Evolutionary conservation across 2,329 filamentous ascomycete species (phyloP).

Genomic region (Podosphaera fusca): DNA sequence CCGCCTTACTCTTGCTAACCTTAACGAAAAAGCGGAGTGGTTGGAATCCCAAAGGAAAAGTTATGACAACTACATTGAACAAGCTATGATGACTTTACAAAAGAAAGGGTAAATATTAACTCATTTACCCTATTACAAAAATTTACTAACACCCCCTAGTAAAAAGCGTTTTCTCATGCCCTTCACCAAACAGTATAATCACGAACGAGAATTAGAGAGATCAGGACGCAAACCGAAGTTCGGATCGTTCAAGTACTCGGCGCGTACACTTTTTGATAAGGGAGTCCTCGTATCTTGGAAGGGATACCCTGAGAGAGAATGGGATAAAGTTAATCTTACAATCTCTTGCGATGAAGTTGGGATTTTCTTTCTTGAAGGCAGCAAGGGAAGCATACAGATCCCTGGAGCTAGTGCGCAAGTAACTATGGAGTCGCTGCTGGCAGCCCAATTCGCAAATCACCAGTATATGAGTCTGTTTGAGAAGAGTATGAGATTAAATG

Average conservation of each 20-base stretch:
- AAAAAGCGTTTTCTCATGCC: conserved; percentile 87
- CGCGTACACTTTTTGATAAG: conserved; percentile 70
- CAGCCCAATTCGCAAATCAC: conserved; percentile 91
- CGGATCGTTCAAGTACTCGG: conserved; percentile 92
- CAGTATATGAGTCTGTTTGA: conserved; percentile 94
- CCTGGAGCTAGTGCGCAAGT: conserved; percentile 77
- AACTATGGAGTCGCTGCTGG: conserved; percentile 76
- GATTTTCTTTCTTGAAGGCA: conserved; percentile 79
- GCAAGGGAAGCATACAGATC: conserved; percentile 80
- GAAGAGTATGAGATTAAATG: conserved; percentile 65
- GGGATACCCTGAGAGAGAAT: conserved; percentile 61
- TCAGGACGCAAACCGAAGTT: conserved; percentile 90
- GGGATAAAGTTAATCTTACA: conserved; percentile 81
- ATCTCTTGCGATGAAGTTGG: conserved; percentile 88
- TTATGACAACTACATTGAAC: conserved; percentile 98
- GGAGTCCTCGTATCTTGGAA: conserved; percentile 85
- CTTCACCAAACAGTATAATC: conserved; percentile 97
- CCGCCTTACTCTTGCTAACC: conserved; percentile 46
- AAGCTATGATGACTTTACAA: conserved; percentile 89
- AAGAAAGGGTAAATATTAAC: conserved; percentile 52
- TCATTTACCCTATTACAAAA: neutral
- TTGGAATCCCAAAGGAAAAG: conserved; percentile 88
- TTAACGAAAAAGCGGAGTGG: conserved; percentile 74
- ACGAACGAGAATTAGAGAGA: conserved; percentile 84
- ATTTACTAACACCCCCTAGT: conserved; percentile 19